Evolutionary conservation across 192 early-diverging fungal genomes (phyloP).

Genomic region (Coemansia aciculifera): DNA sequence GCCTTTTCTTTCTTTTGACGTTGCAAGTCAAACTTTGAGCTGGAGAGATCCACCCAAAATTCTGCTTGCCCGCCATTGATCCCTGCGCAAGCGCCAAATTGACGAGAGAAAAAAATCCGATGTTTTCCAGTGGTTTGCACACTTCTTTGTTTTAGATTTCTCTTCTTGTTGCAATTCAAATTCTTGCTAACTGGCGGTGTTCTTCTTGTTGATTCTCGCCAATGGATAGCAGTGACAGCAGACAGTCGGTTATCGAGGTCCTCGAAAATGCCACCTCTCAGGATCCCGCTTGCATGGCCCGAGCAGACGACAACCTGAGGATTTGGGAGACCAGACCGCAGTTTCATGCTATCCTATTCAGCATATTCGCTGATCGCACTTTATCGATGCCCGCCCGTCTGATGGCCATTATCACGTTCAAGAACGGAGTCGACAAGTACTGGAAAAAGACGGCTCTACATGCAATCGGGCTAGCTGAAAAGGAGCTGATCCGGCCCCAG

Average conservation of each 20-base stretch:
- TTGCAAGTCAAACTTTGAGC: too few species aligned
- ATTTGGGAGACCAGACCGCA: slow-evolving; percentile 71
- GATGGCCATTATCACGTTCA: slow-evolving; percentile 77
- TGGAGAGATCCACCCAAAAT: too few species aligned
- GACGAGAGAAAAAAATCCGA: too few species aligned
- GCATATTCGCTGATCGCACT: slow-evolving; percentile 71
- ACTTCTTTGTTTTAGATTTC: neutral
- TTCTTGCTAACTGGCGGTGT: neutral
- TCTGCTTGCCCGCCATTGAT: too few species aligned
- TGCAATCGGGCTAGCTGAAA: slow-evolving; percentile 66
- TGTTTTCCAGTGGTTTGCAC: too few species aligned
- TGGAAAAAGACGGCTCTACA: slow-evolving; percentile 70
- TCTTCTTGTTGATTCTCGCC: neutral
- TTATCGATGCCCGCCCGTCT: slow-evolving; percentile 67
- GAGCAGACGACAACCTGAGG: slow-evolving; percentile 67
- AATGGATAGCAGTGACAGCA: slow-evolving; percentile 1
- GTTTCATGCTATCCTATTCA: slow-evolving; percentile 72
- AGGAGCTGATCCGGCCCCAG: slow-evolving; percentile 65
- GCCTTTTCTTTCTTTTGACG: neutral
- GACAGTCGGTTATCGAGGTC: slow-evolving; percentile 42
- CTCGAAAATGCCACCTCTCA: slow-evolving; percentile 70
- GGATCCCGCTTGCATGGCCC: slow-evolving; percentile 60
- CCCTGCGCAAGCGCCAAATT: too few species aligned
- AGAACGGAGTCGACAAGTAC: slow-evolving; percentile 89
- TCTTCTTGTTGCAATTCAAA: neutral